These are phyloP conservation scores for Aspergillus viridinutans DNA, from an alignment of 2,329 filamentous ascomycete species.

Conservation along the genomic window DNA sequence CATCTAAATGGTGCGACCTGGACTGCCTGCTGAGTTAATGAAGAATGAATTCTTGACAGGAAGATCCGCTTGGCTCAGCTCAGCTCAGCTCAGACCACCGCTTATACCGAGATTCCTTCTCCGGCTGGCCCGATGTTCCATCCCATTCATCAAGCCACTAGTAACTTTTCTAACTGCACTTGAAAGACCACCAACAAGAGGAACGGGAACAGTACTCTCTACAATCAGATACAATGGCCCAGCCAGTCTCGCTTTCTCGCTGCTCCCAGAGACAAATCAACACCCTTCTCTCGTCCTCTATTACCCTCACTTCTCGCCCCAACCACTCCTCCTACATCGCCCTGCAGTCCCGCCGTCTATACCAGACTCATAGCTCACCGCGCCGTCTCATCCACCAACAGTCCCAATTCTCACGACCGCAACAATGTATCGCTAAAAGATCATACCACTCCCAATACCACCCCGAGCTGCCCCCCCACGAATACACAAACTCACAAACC, in stretches of 20 bases:
- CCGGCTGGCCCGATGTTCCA: neutral
- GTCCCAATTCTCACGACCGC: slow-evolving; percentile 4
- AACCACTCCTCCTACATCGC: neutral
- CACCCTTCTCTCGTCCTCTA: neutral
- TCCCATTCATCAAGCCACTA: neutral
- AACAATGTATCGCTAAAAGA: neutral
- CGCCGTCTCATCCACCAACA: slow-evolving; percentile 1
- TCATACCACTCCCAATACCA: slow-evolving; percentile 73
- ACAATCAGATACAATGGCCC: neutral
- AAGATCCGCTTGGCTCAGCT: neutral
- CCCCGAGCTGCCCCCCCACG: slow-evolving; percentile 46
- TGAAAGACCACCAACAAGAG: neutral
- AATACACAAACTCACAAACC: slow-evolving; percentile 65
- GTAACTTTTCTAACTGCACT: neutral
- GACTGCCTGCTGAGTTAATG: neutral
- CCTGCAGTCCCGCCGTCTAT: neutral
- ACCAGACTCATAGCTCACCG: neutral
- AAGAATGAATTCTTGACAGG: neutral
- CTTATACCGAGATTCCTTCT: neutral
- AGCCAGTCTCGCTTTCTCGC: neutral
- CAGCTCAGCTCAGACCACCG: neutral
- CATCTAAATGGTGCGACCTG: neutral
- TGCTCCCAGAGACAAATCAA: neutral
- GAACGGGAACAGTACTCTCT: neutral
- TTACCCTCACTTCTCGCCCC: neutral